phyloP scores from a whole-genome alignment of 176 grass and related monocot species.

The Aegilops longissima region DNA sequence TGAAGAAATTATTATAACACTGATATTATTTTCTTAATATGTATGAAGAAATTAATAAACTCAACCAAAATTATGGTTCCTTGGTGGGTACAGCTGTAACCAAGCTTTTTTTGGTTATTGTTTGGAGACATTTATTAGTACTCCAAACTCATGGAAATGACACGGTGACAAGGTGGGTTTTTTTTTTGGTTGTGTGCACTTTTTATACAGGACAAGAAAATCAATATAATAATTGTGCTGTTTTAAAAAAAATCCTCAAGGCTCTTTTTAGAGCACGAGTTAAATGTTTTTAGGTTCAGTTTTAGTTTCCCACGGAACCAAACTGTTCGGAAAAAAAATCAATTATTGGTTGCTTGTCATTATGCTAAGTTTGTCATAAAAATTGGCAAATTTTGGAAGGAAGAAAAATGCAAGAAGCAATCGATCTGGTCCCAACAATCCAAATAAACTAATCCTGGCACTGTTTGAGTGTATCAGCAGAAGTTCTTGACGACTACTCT shows the following conservation, averaged over 20 bases:
- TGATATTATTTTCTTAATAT: too few species aligned
- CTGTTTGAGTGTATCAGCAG: conserved; percentile 12
- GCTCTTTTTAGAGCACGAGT: not conserved
- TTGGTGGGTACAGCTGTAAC: too few species aligned
- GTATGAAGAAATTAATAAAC: too few species aligned
- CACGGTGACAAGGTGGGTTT: not conserved
- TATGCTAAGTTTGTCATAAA: not conserved
- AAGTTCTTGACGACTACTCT: conserved; percentile 18
- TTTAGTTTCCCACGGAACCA: not conserved
- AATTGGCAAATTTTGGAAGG: not conserved
- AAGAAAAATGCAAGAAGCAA: conserved; percentile 5
- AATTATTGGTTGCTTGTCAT: not conserved
- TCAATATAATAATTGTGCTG: too few species aligned
- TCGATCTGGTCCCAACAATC: conserved; percentile 14
- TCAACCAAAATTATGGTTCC: too few species aligned
- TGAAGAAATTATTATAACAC: too few species aligned
- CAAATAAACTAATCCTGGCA: conserved; percentile 27
- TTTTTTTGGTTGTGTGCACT: not conserved
- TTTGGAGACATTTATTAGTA: not conserved
- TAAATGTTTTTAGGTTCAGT: not conserved
- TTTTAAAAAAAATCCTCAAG: not conserved
- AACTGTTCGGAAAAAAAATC: not conserved
- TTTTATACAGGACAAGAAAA: not conserved
- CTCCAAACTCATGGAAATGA: not conserved
- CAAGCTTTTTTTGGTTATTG: too few species aligned